phyloP scores from a whole-genome alignment of 768 basidiomycete genomes.

The Leucosporidium yakuticum region DNA sequence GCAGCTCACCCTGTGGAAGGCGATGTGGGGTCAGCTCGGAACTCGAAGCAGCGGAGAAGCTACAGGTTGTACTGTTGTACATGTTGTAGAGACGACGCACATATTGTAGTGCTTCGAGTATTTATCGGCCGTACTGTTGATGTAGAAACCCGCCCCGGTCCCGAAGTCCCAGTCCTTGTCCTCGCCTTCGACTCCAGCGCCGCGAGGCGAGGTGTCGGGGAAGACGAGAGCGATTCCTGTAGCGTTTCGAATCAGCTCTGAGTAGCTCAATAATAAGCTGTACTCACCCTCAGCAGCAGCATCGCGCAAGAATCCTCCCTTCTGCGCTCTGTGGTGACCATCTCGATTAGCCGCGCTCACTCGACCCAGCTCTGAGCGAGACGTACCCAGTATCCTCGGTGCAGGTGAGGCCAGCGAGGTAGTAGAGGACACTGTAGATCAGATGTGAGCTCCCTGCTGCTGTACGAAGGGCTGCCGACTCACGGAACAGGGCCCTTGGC shows the following conservation, averaged over 20 bases:
- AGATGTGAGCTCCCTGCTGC: conserved; percentile 30
- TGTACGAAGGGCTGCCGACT: conserved; percentile 47
- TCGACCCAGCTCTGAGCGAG: neutral
- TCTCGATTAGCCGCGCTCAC: neutral
- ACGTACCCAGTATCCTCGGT: conserved; percentile 86
- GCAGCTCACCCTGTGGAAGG: conserved; percentile 52
- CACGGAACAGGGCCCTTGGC: conserved; percentile 45
- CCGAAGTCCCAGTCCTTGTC: conserved; percentile 69
- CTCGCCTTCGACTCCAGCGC: conserved; percentile 59
- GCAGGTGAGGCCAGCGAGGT: conserved; percentile 78
- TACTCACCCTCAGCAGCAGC: conserved; percentile 59
- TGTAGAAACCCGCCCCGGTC: conserved; percentile 75
- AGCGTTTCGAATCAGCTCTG: neutral
- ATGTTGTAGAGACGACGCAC: too few relatives aligned
- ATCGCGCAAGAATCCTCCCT: conserved; percentile 82
- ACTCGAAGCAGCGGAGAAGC: too few relatives aligned
- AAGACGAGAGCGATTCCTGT: conserved; percentile 79
- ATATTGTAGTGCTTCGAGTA: conserved; percentile 45
- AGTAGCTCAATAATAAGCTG: neutral
- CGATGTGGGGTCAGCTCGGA: neutral
- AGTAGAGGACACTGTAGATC: conserved; percentile 57
- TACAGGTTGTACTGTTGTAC: too few relatives aligned
- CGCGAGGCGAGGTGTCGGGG: conserved; percentile 92
- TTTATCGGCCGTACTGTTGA: conserved; percentile 69
- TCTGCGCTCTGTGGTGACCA: conserved; percentile 64